phyloP scores from a whole-genome alignment of 164 flowering plant genomes.

The Akebia trifoliata region DNA sequence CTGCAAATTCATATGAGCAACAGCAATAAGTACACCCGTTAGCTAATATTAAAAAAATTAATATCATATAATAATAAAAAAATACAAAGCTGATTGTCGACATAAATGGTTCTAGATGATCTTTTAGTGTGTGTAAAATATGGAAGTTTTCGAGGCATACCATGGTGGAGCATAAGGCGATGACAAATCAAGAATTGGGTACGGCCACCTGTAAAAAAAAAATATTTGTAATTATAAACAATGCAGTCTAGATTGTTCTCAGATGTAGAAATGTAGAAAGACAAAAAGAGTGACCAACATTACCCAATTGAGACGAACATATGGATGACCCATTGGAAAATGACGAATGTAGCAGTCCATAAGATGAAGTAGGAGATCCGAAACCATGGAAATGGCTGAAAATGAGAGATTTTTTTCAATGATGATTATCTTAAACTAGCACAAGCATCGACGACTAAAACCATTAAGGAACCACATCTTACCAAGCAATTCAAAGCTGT shows the following conservation, averaged over 20 bases:
- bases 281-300: not conserved
- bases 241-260: not conserved
- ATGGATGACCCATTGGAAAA: constrained; percentile 87
- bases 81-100: not conserved
- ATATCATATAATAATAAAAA: not conserved
- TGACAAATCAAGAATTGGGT: constrained; percentile 63
- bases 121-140: too few species aligned
- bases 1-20: constrained; percentile 31
- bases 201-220: constrained; percentile 45
- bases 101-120: too few species aligned
- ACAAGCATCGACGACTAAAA: not conserved
- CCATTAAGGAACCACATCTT: constrained; percentile 15
- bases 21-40: not conserved
- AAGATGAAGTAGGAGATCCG: constrained; percentile 75
- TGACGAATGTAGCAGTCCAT: constrained; percentile 64
- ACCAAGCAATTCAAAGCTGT: constrained; percentile 76
- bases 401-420: constrained; percentile 3
- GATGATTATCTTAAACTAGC: not conserved
- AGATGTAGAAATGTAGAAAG: not conserved
- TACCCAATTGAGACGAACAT: constrained; percentile 62
- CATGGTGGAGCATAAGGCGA: constrained; percentile 55
- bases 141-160: constrained; percentile 19
- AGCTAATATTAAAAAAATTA: not conserved
- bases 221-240: not conserved
- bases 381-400: constrained; percentile 80